Conservation (phyloP, 352 stramenopile genomes). For the Phytophthora vignae region DNA sequence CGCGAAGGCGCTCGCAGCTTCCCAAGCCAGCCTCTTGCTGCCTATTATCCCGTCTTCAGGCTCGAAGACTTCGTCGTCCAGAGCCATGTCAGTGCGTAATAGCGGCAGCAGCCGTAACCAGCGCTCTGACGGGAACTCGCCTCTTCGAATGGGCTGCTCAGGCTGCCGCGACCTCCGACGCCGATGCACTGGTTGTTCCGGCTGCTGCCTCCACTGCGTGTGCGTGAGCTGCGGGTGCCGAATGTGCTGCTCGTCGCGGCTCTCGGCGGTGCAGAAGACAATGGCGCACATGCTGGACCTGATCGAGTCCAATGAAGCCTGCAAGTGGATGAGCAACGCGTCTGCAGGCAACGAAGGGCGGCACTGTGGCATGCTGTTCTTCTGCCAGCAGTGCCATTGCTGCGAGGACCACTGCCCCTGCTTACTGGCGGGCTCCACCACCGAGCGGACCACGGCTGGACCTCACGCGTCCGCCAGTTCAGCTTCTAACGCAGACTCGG, state of each 20-base stretch:
- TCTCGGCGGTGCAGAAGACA: slow-evolving; percentile 66
- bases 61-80: slow-evolving; percentile 26
- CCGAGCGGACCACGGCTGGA: neutral
- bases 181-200: slow-evolving; percentile 68
- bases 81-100: slow-evolving; percentile 30
- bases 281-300: slow-evolving; percentile 60
- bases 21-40: slow-evolving; percentile 19
- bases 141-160: slow-evolving; percentile 69
- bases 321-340: slow-evolving; percentile 54
- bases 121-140: slow-evolving; percentile 27
- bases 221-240: slow-evolving; percentile 75
- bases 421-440: slow-evolving; percentile 20
- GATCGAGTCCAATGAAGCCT: slow-evolving; percentile 68
- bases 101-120: slow-evolving; percentile 18
- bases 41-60: slow-evolving; percentile 17
- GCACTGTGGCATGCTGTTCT: slow-evolving; percentile 49
- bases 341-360: slow-evolving; percentile 28
- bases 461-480: neutral
- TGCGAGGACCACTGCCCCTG: slow-evolving; percentile 58
- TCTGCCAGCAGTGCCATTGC: slow-evolving; percentile 46
- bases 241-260: slow-evolving; percentile 75
- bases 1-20: slow-evolving; percentile 39
- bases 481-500: slow-evolving; percentile 1
- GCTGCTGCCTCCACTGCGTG: slow-evolving; percentile 76
- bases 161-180: slow-evolving; percentile 67